These are phyloP conservation scores for Neodidymelliopsis sp. DNA, from an alignment of 2,329 filamentous ascomycete species.

Conservation along the genomic window DNA sequence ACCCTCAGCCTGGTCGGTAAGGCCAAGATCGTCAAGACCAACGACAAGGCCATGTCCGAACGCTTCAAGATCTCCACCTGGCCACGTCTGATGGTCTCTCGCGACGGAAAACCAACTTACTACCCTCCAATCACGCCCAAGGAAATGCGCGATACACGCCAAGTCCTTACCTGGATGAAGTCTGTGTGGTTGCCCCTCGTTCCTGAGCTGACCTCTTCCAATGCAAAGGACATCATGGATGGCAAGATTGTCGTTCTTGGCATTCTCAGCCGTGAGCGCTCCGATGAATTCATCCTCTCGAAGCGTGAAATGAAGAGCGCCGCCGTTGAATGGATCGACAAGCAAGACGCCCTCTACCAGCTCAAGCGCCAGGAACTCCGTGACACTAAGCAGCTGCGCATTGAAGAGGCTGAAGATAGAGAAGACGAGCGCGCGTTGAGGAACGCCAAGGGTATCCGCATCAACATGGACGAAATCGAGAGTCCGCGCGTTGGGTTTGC, in stretches of 20 bases:
- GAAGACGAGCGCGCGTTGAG: conserved; percentile 87
- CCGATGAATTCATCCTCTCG: conserved; percentile 78
- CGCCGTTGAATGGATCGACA: conserved; percentile 97
- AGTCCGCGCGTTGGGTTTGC: conserved; percentile 92
- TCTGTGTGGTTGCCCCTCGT: conserved; percentile 96
- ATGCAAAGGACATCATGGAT: conserved; percentile 94
- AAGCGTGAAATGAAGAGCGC: conserved; percentile 94
- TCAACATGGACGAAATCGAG: conserved; percentile 87
- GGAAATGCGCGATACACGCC: conserved; percentile 88
- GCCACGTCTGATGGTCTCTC: conserved; percentile 89
- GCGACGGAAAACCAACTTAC: conserved; percentile 89
- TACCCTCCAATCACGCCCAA: conserved; percentile 86
- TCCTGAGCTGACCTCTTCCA: conserved; percentile 88
- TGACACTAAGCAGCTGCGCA: conserved; percentile 91
- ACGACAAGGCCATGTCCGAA: conserved; percentile 75
- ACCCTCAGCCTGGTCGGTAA: conserved; percentile 89
- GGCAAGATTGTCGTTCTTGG: conserved; percentile 94
- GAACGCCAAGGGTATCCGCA: conserved; percentile 86
- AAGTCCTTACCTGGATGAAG: conserved; percentile 91
- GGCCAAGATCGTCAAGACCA: conserved; percentile 91
- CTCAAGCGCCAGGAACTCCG: conserved; percentile 91
- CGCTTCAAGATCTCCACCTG: conserved; percentile 96
- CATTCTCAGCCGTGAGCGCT: conserved; percentile 80
- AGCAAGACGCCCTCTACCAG: conserved; percentile 89
- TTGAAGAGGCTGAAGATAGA: conserved; percentile 95